A percentile compares a stretch with the other conserved stretches of the same genome.
Evolutionary conservation across 805 yeast species (phyloP).

Genomic region (Metahyphopichia silvanorum): DNA sequence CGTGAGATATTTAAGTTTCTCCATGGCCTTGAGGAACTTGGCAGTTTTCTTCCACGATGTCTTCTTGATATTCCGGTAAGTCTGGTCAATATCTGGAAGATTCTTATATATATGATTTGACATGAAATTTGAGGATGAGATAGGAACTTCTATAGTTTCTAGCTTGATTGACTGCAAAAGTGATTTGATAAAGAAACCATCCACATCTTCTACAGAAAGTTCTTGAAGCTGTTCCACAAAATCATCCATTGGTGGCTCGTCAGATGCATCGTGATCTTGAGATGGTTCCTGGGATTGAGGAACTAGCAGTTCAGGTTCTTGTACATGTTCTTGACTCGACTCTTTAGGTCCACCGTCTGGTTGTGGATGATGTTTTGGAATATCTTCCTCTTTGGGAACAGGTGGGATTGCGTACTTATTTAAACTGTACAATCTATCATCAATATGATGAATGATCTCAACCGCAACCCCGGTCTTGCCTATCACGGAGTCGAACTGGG

Average conservation of each 20-base stretch:
- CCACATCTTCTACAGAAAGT: constrained; percentile 63
- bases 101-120: constrained; percentile 65
- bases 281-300: constrained; percentile 3
- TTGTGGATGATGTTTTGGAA: no score
- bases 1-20: constrained; percentile 64
- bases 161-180: constrained; percentile 65
- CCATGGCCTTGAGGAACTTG: constrained; percentile 83
- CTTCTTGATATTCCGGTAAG: constrained; percentile 61
- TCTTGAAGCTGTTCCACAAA: constrained; percentile 35
- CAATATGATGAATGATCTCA: constrained; percentile 58
- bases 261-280: neutral
- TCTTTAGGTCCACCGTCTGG: no score
- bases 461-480: constrained; percentile 81
- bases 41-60: constrained; percentile 89
- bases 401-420: constrained; percentile 43
- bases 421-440: constrained; percentile 59
- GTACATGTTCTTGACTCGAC: neutral
- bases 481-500: constrained; percentile 41
- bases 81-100: constrained; percentile 62
- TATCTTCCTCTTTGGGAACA: constrained; percentile 23
- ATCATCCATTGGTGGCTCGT: constrained; percentile 19
- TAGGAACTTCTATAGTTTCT: constrained; percentile 58
- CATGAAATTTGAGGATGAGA: constrained; percentile 72
- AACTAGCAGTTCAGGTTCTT: neutral
- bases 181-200: constrained; percentile 69